A percentile compares a stretch with the other conserved stretches of the same genome.
These are phyloP conservation scores for Chalciporus piperatus DNA, from an alignment of 768 basidiomycete species.

Conservation along the genomic window DNA sequence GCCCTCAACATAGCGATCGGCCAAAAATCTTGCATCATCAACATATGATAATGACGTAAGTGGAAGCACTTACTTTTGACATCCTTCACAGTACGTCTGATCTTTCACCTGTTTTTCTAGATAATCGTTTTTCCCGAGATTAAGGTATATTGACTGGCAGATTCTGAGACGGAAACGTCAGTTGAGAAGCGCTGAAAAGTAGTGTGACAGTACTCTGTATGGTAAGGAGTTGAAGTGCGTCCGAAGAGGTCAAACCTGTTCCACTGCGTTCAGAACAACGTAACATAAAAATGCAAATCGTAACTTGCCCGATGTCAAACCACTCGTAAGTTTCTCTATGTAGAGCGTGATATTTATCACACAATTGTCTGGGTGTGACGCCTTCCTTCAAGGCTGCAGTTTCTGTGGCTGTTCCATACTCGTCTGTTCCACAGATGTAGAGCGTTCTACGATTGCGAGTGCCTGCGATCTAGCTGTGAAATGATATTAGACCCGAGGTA, in stretches of 20 bases:
- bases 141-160: conserved; percentile 84
- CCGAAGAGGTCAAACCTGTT: conserved; percentile 93
- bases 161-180: conserved; percentile 50
- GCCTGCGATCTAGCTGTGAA: conserved; percentile 25
- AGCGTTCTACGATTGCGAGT: conserved; percentile 86
- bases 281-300: background rate
- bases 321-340: conserved; percentile 94
- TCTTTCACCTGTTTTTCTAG: conserved; percentile 84
- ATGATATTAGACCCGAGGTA: background rate
- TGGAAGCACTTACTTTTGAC: conserved; percentile 58
- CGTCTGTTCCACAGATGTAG: conserved; percentile 97
- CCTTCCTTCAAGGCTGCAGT: conserved; percentile 92
- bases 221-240: conserved; percentile 84
- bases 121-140: conserved; percentile 72
- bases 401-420: conserved; percentile 99
- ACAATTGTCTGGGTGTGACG: conserved; percentile 73
- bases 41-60: conserved; percentile 2
- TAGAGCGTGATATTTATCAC: conserved; percentile 86
- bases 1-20: conserved; percentile 98
- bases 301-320: conserved; percentile 87
- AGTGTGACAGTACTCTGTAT: conserved; percentile 67
- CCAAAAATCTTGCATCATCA: conserved; percentile 66
- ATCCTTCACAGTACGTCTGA: conserved; percentile 94
- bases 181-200: background rate
- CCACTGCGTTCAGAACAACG: background rate